A percentile compares a stretch with the other conserved stretches of the same genome.
Evolutionary conservation across 805 yeast genomes (phyloP).

Genomic region (Nakazawaea wickerhamii): DNA sequence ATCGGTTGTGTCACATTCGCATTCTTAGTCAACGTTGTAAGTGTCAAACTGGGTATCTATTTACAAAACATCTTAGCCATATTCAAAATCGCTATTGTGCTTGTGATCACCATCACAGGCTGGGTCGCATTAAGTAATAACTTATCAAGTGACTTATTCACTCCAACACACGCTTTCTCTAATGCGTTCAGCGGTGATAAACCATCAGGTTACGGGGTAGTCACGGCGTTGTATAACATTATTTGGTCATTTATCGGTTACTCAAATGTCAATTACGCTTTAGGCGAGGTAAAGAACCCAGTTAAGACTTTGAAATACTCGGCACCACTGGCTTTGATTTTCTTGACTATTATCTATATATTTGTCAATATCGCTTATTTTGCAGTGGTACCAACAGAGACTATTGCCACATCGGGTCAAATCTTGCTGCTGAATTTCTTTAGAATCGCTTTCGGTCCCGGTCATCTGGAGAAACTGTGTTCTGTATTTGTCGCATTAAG

Average conservation of each 20-base stretch:
- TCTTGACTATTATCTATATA: slow-evolving; percentile 61
- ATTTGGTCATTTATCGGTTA: slow-evolving; percentile 85
- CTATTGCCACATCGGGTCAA: slow-evolving; percentile 53
- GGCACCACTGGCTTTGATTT: slow-evolving; percentile 66
- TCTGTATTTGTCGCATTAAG: slow-evolving; percentile 77
- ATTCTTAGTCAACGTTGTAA: slow-evolving; percentile 54
- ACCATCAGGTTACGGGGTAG: slow-evolving; percentile 52
- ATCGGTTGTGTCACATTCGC: slow-evolving; percentile 69
- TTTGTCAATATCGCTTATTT: slow-evolving; percentile 76
- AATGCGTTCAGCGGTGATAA: slow-evolving; percentile 32
- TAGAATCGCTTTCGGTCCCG: slow-evolving; percentile 58
- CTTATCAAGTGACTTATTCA: slow-evolving; percentile 38
- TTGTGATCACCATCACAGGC: slow-evolving; percentile 69
- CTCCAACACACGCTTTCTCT: slow-evolving; percentile 37
- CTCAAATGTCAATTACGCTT: slow-evolving; percentile 77
- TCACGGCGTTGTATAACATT: slow-evolving; percentile 72
- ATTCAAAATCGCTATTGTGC: slow-evolving; percentile 66
- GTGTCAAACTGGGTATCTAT: slow-evolving; percentile 61
- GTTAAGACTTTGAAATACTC: slow-evolving; percentile 61
- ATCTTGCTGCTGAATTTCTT: slow-evolving; percentile 75
- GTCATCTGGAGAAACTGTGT: slow-evolving; percentile 63
- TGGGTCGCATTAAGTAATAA: slow-evolving; percentile 82
- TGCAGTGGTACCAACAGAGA: slow-evolving; percentile 72
- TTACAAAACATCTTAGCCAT: slow-evolving; percentile 63
- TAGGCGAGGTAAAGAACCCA: slow-evolving; percentile 75